phyloP scores from a whole-genome alignment of 495 filamentous ascomycete genomes.

The Xanthoparmelia taractica region DNA sequence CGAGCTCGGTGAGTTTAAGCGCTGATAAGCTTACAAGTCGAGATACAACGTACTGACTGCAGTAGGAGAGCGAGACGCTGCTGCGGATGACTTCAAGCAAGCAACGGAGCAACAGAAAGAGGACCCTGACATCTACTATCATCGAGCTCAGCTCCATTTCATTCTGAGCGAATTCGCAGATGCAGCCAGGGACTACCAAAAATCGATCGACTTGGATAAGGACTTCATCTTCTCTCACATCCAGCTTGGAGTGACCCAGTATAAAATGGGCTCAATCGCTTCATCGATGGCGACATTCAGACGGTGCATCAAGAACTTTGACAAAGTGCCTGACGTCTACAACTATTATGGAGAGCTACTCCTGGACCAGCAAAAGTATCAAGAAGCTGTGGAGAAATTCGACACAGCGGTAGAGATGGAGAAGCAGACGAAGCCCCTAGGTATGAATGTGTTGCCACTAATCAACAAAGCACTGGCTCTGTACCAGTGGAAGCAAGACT shows the following conservation, averaged over 20 bases:
- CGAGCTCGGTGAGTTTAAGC: constrained; percentile 64
- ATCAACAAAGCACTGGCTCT: constrained; percentile 97
- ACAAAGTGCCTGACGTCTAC: constrained; percentile 92
- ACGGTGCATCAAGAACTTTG: constrained; percentile 96
- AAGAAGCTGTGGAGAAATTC: constrained; percentile 96
- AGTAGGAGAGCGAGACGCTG: constrained; percentile 74
- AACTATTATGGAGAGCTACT: constrained; percentile 99
- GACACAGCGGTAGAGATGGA: constrained; percentile 97
- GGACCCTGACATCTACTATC: constrained; percentile 98
- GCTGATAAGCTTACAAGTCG: neutral
- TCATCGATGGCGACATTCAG: constrained; percentile 98
- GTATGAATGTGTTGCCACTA: constrained; percentile 93
- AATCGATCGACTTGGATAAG: constrained; percentile 92
- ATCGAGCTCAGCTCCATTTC: constrained; percentile 97
- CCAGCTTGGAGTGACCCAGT: constrained; percentile 97
- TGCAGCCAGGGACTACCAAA: constrained; percentile 97
- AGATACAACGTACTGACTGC: neutral
- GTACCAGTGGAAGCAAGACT: constrained; percentile 98
- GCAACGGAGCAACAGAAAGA: constrained; percentile 78
- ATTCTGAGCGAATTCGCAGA: constrained; percentile 89
- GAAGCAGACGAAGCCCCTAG: constrained; percentile 80
- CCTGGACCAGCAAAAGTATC: constrained; percentile 89
- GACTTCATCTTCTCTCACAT: constrained; percentile 99
- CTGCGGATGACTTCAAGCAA: constrained; percentile 77
- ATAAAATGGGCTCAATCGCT: constrained; percentile 98